Percentiles rank a stretch among this genome's conserved stretches.
phyloP scores from a whole-genome alignment of 2,329 filamentous ascomycete species.

The Trematosphaeria pertusa region DNA sequence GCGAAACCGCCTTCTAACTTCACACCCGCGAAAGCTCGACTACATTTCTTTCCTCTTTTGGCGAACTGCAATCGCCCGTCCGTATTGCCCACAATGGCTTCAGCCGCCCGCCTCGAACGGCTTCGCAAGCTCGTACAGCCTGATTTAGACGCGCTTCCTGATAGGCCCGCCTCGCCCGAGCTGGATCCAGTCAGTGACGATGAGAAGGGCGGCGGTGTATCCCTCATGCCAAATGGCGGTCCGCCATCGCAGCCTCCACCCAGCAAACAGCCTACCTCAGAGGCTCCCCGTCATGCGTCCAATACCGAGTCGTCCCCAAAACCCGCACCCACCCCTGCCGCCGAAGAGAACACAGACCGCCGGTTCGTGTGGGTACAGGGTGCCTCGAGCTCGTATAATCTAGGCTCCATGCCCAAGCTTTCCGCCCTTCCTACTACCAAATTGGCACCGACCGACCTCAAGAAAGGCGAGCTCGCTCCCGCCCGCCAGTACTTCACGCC shows the following conservation, averaged over 20 bases:
- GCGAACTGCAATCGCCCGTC: slow-evolving; percentile 1
- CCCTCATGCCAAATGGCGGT: slow-evolving; percentile 11
- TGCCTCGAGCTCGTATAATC: slow-evolving; percentile 31
- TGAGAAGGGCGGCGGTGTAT: slow-evolving; percentile 28
- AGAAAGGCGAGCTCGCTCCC: slow-evolving; percentile 42
- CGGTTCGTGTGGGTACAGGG: slow-evolving; percentile 31
- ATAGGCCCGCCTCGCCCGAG: slow-evolving; percentile 15
- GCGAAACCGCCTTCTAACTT: not conserved
- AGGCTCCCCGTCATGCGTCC: not conserved
- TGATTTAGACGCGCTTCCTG: slow-evolving; percentile 36
- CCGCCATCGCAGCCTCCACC: not conserved
- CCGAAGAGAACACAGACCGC: slow-evolving; percentile 21
- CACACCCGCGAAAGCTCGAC: not conserved
- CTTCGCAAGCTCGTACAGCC: slow-evolving; percentile 25
- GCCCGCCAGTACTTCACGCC: slow-evolving; percentile 49
- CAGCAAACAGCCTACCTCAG: slow-evolving; percentile 17
- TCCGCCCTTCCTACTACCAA: slow-evolving; percentile 9
- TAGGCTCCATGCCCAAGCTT: slow-evolving; percentile 14
- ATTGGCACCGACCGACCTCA: slow-evolving; percentile 24
- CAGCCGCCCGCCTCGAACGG: slow-evolving; percentile 29
- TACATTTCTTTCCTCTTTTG: not conserved
- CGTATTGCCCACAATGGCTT: slow-evolving; percentile 24
- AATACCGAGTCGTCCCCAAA: not conserved
- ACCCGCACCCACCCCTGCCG: not conserved
- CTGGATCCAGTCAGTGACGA: slow-evolving; percentile 21